Conservation (phyloP, 176 grass and related monocot genomes). For the Phoenix dactylifera region DNA sequence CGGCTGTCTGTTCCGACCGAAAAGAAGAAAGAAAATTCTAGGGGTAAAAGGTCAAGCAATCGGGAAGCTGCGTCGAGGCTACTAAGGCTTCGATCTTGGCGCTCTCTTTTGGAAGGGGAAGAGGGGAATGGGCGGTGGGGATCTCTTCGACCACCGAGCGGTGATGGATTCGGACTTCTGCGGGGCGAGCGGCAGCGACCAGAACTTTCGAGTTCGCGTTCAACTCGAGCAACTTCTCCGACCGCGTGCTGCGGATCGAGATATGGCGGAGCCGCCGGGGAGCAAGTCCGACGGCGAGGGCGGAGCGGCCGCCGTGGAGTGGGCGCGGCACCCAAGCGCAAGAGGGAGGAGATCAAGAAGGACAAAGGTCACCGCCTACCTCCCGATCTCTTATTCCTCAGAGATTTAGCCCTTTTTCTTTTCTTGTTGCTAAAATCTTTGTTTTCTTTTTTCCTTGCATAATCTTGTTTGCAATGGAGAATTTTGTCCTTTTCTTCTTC, state of each 20-base stretch:
- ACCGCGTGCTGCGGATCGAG: conserved; percentile 71
- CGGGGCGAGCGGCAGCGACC: conserved; percentile 29
- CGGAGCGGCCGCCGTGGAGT: conserved; percentile 40
- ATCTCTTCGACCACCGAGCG: conserved; percentile 10
- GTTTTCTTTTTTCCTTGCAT: too few relatives aligned
- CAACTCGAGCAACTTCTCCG: conserved; percentile 86
- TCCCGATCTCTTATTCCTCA: too few relatives aligned
- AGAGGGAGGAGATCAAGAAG: conserved; percentile 55
- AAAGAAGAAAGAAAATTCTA: too few relatives aligned
- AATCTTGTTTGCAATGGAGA: too few relatives aligned
- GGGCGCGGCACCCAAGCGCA: conserved; percentile 56
- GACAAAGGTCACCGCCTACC: conserved; percentile 43
- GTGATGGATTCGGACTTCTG: conserved; percentile 72
- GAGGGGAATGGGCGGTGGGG: background rate
- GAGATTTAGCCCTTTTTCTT: too few relatives aligned
- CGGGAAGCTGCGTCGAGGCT: too few relatives aligned
- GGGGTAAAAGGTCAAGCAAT: too few relatives aligned
- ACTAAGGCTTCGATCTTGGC: too few relatives aligned
- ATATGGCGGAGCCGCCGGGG: conserved; percentile 38
- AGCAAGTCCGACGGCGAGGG: conserved; percentile 12
- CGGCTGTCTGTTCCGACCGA: too few relatives aligned
- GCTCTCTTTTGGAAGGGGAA: too few relatives aligned
- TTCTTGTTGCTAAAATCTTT: too few relatives aligned
- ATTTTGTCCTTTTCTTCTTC: too few relatives aligned
- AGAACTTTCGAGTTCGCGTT: conserved; percentile 82